phyloP scores from a whole-genome alignment of 2,329 filamentous ascomycete genomes.

The Penicillium olsonii region DNA sequence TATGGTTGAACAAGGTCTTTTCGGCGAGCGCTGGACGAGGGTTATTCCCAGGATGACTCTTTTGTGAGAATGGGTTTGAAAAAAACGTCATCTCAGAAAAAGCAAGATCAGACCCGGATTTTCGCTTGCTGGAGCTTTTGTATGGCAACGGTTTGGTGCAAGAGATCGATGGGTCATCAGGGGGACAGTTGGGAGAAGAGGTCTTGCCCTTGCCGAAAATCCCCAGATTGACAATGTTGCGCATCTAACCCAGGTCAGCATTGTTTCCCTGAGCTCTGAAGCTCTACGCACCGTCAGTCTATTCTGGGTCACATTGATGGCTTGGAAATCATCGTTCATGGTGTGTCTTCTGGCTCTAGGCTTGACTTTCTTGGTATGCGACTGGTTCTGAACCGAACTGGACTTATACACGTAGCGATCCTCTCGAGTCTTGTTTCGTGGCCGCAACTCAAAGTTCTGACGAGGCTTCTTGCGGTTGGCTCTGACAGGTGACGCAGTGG shows the following conservation, averaged over 20 bases:
- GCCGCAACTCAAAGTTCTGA: constrained; percentile 50
- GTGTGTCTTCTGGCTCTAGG: constrained; percentile 33
- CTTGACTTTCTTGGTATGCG: constrained; percentile 24
- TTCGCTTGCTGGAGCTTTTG: not conserved
- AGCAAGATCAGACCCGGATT: constrained; percentile 15
- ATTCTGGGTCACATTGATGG: constrained; percentile 54
- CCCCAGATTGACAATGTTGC: constrained; percentile 23
- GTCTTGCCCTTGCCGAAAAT: constrained; percentile 41
- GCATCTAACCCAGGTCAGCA: constrained; percentile 25
- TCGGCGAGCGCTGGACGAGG: not conserved
- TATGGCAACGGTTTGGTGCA: not conserved
- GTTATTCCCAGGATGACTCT: not conserved
- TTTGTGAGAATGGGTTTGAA: not conserved
- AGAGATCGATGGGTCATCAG: constrained; percentile 12
- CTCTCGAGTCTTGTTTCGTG: constrained; percentile 58
- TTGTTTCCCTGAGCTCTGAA: not conserved
- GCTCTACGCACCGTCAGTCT: constrained; percentile 53
- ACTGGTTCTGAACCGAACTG: not conserved
- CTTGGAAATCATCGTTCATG: constrained; percentile 59
- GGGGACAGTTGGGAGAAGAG: constrained; percentile 30
- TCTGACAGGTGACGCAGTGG: not conserved
- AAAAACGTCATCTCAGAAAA: constrained; percentile 30
- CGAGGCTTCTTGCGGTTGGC: not conserved
- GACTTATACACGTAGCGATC: constrained; percentile 56
- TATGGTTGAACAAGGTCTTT: not conserved